Conservation (phyloP, 257 asterid species). For the Prunella vulgaris region DNA sequence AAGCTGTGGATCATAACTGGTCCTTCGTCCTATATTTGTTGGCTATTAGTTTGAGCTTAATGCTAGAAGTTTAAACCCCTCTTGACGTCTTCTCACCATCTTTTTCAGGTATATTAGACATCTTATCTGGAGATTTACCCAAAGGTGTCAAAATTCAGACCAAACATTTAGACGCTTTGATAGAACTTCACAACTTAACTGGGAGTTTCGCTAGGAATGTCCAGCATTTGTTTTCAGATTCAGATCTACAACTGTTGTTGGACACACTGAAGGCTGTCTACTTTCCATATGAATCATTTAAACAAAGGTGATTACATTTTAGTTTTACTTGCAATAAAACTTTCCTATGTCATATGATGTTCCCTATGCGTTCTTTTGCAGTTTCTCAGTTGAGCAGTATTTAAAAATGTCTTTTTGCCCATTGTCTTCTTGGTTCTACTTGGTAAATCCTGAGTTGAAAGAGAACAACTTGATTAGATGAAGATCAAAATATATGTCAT, state of each 20-base stretch:
- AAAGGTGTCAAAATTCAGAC: slow-evolving; percentile 85
- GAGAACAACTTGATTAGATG: slow-evolving; percentile 1
- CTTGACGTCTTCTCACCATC: slow-evolving; percentile 16
- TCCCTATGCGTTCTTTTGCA: neutral
- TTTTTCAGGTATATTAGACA: slow-evolving; percentile 86
- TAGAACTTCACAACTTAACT: slow-evolving; percentile 80
- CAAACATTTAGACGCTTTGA: slow-evolving; percentile 78
- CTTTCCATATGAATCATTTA: slow-evolving; percentile 83
- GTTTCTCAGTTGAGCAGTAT: slow-evolving; percentile 1
- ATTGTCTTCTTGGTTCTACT: slow-evolving; percentile 8
- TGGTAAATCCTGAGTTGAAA: slow-evolving; percentile 15
- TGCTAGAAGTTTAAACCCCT: slow-evolving; percentile 10
- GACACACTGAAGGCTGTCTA: slow-evolving; percentile 80
- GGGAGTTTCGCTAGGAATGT: slow-evolving; percentile 87
- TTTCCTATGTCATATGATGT: slow-evolving; percentile 2
- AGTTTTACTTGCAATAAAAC: neutral
- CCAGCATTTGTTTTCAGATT: slow-evolving; percentile 80
- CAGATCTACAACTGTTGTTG: slow-evolving; percentile 64
- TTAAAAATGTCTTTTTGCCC: neutral
- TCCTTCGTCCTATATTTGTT: slow-evolving; percentile 6
- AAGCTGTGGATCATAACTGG: neutral
- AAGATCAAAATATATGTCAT: slow-evolving; percentile 5
- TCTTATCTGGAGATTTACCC: slow-evolving; percentile 82
- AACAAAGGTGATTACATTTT: slow-evolving; percentile 54
- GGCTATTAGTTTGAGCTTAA: slow-evolving; percentile 7